Conservation (phyloP, 345 rosid genomes). For the Gossypioides kirkii region DNA sequence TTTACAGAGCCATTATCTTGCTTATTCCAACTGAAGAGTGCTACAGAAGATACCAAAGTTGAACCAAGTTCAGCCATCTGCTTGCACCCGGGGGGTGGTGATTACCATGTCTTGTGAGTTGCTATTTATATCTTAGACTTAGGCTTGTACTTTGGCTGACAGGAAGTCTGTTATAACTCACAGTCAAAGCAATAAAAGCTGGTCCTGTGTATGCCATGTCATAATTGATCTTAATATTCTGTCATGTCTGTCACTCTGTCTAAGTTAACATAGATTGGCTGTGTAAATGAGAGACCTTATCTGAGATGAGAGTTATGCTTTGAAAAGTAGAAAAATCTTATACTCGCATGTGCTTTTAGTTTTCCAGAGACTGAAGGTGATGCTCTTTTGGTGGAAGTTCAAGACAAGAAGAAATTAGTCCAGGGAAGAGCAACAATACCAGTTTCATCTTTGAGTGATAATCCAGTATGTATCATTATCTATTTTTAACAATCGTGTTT, state of each 20-base stretch:
- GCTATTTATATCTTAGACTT: conserved; percentile 8
- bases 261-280: conserved; percentile 7
- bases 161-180: not conserved
- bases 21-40: conserved; percentile 73
- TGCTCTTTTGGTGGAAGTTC: conserved; percentile 74
- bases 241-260: not conserved
- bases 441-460: conserved; percentile 61
- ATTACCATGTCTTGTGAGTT: conserved; percentile 85
- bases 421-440: conserved; percentile 73
- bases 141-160: not conserved
- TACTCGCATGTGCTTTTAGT: conserved; percentile 35
- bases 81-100: conserved; percentile 84
- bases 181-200: not conserved
- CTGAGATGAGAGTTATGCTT: not conserved
- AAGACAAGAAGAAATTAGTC: conserved; percentile 58
- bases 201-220: not conserved
- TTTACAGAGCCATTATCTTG: conserved; percentile 69
- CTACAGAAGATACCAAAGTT: conserved; percentile 51
- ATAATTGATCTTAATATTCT: not conserved
- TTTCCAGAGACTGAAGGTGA: conserved; percentile 86
- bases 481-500: conserved; percentile 14
- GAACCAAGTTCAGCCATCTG: conserved; percentile 57
- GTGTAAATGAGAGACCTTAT: not conserved
- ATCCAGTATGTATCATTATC: conserved; percentile 49
- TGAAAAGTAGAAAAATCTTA: conserved; percentile 18